Base-by-base conservation (phyloP, 2,329 filamentous ascomycete genomes). In the Exophiala sideris region DNA sequence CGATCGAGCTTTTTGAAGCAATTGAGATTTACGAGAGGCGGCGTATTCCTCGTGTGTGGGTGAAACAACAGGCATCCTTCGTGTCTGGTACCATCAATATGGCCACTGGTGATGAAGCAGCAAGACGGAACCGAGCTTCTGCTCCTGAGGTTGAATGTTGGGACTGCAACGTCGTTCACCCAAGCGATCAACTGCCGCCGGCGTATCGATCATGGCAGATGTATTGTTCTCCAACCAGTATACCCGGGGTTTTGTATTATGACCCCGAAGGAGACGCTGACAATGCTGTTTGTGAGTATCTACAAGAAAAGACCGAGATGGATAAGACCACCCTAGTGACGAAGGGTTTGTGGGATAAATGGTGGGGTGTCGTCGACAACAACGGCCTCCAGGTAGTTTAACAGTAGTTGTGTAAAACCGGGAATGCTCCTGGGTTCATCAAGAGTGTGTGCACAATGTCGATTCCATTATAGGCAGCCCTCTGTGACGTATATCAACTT, bases 31-130 rank as follows among this genome's bases (percentile, higher is more conserved):
- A 75, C 50, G 73, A 76, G 61, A 64, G 66, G 39, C 69, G 68
- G 41, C 65, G 72, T 12, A 75, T 75, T 69, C 72, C 73, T 1
- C 72, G 72, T 59, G 73, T 68, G 14, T 70, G 67, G 49, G 64
- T 65, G 29, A 76, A 76, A 57, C 72, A 75, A 60, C 72, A 76
- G 57, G 64, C 71, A 3, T 72, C 59, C 11, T 62, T 61, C 45
- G 47, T 55, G n/a, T 46, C 45, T 11, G 60, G 60, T 5, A 50
- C 56, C 14, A 50, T 60, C 41, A 61, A 59, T 33, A 54, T 58
- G 50, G 52, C 53, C 24, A 46, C 29, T 4, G 56, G 48, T 5
- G 55, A 55, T 12, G 51, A 49, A 6, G 54, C 51, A 5, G 41
- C 21, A 20, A 40, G 45, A 16, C 41, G 58, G 35, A 57, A 60